Evolutionary conservation across 768 basidiomycete species (phyloP), one percentile per base, ranked within the genome.

Genomic region (Trametes cinnabarina): DNA sequence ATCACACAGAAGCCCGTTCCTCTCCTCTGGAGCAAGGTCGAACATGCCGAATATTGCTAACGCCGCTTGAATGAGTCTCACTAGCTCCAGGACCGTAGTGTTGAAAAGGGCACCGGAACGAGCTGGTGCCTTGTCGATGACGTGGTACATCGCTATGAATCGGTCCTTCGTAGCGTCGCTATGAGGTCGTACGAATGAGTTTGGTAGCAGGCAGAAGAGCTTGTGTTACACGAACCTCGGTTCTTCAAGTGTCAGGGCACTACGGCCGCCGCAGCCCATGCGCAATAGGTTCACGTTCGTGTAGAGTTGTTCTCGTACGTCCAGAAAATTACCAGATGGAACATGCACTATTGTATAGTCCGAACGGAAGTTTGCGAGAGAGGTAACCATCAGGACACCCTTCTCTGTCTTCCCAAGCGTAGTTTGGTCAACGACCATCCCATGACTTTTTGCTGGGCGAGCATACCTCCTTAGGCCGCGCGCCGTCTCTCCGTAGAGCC

Each of bases 301-400:
- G 70, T 88, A 90, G 28, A 94, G 80, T 62, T 83, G 84, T 56
- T 88, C 83, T 59, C 80, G 81, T 30, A 79, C 77, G 37, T 79
- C 77, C 19, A 81, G 77, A 71, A 86, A 89, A 69, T 86, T 77
- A 34, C 88, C 92, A 43, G 78, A 73, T 0, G 90, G 90, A 51
- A 94, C 84, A 58, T 82, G 85, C 30, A 93, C 87, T 59, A 93
- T 91, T 55, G 89, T 89, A 69, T 84, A 90, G 76, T 93, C 91
- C 2, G 90, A 92, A 54, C 88, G 88, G 69, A 94, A 94, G 75
- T 90, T 87, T 42, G 90, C 88, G 25, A 94, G 82, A 11, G 90
- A 92, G 25, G 92, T 94, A 55, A 85, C 82, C 82, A 93, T 85
- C 65, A 94, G 77, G 23, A 79, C 72, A 47, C 92, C 92, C 51